Percentiles rank a stretch among this genome's conserved stretches.
These are phyloP conservation scores for Apiospora malaysiana DNA, from an alignment of 2,329 filamentous ascomycete genomes.

Conservation along the genomic window DNA sequence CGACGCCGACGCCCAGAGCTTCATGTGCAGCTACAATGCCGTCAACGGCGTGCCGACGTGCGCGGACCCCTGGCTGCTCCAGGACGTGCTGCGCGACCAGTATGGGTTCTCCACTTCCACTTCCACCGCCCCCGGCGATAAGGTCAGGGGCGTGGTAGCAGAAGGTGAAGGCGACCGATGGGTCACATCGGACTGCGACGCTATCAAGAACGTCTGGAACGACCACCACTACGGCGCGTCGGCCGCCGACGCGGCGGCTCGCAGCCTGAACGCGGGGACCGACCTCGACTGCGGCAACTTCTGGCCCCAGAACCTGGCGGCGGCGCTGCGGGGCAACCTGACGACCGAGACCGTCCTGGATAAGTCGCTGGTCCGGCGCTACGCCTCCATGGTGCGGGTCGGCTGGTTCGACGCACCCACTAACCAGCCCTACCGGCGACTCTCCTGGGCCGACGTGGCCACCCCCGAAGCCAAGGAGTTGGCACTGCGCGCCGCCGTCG, in stretches of 20 bases:
- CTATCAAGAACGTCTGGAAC: conserved; percentile 62
- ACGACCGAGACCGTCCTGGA: conserved; percentile 37
- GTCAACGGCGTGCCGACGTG: conserved; percentile 72
- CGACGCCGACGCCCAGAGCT: conserved; percentile 60
- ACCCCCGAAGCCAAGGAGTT: conserved; percentile 32
- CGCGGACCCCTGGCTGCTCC: conserved; percentile 65
- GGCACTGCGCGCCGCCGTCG: conserved; percentile 33
- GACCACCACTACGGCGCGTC: conserved; percentile 46
- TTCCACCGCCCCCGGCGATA: neutral
- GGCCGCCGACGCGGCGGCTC: conserved; percentile 17
- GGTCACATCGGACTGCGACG: conserved; percentile 67
- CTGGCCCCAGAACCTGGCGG: conserved; percentile 25
- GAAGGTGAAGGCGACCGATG: conserved; percentile 58
- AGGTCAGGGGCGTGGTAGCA: neutral
- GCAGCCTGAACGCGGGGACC: conserved; percentile 9
- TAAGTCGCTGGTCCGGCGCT: conserved; percentile 37
- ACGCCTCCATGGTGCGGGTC: conserved; percentile 41
- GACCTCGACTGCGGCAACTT: conserved; percentile 18
- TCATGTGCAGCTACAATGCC: conserved; percentile 69
- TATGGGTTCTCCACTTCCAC: conserved; percentile 65
- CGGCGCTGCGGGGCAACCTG: conserved; percentile 33
- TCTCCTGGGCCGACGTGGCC: conserved; percentile 29
- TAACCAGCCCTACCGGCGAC: conserved; percentile 23
- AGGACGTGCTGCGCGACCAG: conserved; percentile 67
- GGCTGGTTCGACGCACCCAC: conserved; percentile 45